Conservation (phyloP, 495 filamentous ascomycete genomes). For the Aspergillus cavernicola region DNA sequence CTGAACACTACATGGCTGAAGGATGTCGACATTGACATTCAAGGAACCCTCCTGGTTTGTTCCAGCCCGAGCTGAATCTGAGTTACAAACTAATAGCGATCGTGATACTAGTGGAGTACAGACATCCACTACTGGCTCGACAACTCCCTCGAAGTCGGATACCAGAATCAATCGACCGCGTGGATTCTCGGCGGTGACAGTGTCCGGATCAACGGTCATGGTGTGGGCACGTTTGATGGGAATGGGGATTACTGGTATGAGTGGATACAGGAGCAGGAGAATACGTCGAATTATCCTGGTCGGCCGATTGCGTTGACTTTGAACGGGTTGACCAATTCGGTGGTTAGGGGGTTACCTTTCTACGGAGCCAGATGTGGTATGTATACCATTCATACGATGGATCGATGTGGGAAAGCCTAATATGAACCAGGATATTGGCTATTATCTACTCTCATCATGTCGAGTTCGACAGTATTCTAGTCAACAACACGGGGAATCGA, state of each 20-base stretch:
- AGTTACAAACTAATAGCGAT: no score
- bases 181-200: conserved; percentile 45
- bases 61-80: no score
- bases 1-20: conserved; percentile 42
- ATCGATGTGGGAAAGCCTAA: no score
- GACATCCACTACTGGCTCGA: conserved; percentile 46
- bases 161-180: conserved; percentile 49
- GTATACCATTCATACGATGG: no score
- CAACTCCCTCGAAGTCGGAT: conserved; percentile 39
- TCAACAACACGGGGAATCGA: conserved; percentile 29
- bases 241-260: conserved; percentile 45
- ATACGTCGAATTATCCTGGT: conserved; percentile 40
- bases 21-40: conserved; percentile 39
- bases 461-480: conserved; percentile 33
- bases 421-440: conserved; percentile 24
- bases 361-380: conserved; percentile 46
- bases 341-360: conserved; percentile 31
- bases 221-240: conserved; percentile 39
- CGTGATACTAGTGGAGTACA: conserved; percentile 43
- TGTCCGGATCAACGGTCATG: conserved; percentile 35
- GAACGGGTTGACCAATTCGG: conserved; percentile 30
- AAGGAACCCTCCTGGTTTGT: conserved; percentile 28
- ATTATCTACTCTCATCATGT: conserved; percentile 35
- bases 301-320: conserved; percentile 41
- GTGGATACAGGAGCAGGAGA: conserved; percentile 20